Base-by-base conservation (phyloP, 495 filamentous ascomycete species). In the Penicillium coprophilum region DNA sequence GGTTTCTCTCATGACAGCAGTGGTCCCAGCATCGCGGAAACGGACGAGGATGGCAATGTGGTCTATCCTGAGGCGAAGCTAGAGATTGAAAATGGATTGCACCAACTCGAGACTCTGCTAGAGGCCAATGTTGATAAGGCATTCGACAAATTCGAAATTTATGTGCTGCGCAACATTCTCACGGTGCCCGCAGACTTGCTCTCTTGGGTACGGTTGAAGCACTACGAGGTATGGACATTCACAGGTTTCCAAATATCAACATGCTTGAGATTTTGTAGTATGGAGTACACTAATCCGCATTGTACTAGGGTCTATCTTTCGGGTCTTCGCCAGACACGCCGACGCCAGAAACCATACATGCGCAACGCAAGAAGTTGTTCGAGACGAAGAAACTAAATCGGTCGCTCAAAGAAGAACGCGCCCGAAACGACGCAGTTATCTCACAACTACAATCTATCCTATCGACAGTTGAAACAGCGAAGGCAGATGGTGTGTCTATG, bases 51-150 rank as follows among this genome's bases (percentile, higher is more conserved):
- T 52, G 80, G 82, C 21, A 79, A 79, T 46, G 61, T 79, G 41
- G 59, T 77, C 30, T 79, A 82, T 55, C 78, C 81, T 3, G 82
- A 85, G 53, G 85, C 87, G 38, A 85, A 83, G 56, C 70, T 86
- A 39, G 94, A 98, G 72, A 86, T 98, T 50, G 91, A 95, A 65
- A 85, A 90, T 66, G 94, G 94, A 23, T 80, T 93, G 38, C 92
- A 97, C 68, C 86, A 96, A 73, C 79, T 98, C 20, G 95, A 98
- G 70, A 97, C 92, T 4, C 79, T 98, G n/a, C 83, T 97, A n/a
- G 87, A 89, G 59, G 71, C 81, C 20, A 88, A 87, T 38, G 83
- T 91, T 12, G 89, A 93, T 57, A 86, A 82, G 68, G 84, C 86
- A 28, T 93, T 92, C 58, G 89, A 93, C 65, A 85, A 84, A 51